A percentile compares a stretch with the other conserved stretches of the same genome.
These are phyloP conservation scores for Chaetoscypha palmicola DNA, from an alignment of 2,329 filamentous ascomycete species.

Conservation along the genomic window DNA sequence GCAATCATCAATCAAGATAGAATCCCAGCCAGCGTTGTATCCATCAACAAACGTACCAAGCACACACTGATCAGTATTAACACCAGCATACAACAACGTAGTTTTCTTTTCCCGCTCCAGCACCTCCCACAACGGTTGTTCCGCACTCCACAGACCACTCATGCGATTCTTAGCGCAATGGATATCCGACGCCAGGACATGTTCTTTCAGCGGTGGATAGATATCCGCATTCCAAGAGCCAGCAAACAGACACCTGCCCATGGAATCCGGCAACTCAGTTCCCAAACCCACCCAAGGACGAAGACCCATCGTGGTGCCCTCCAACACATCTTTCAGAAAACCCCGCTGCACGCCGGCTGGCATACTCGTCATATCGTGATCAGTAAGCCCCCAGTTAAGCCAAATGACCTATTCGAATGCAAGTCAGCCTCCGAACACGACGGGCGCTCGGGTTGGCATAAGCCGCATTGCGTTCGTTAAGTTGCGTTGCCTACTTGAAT, in stretches of 20 bases:
- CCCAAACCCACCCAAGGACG: constrained; percentile 36
- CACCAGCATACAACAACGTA: constrained; percentile 50
- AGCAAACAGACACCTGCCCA: constrained; percentile 42
- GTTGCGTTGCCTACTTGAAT: constrained; percentile 37
- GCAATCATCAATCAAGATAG: constrained; percentile 47
- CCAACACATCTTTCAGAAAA: constrained; percentile 39
- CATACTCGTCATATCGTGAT: constrained; percentile 43
- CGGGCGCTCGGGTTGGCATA: neutral
- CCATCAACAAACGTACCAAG: constrained; percentile 49
- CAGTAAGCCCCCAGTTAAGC: constrained; percentile 52
- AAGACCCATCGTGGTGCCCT: constrained; percentile 10
- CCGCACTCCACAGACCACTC: constrained; percentile 46
- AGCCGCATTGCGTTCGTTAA: no score
- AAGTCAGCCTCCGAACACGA: neutral
- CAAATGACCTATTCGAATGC: constrained; percentile 37
- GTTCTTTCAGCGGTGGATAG: constrained; percentile 38
- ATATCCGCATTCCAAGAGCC: constrained; percentile 51
- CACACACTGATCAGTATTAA: constrained; percentile 57
- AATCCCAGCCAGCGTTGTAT: constrained; percentile 49
- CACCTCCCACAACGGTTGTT: constrained; percentile 37
- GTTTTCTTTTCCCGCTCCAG: constrained; percentile 35
- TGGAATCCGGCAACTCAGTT: constrained; percentile 38
- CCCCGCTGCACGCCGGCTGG: constrained; percentile 42
- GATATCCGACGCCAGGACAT: constrained; percentile 39
- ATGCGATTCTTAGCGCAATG: constrained; percentile 51